phyloP scores from a whole-genome alignment of 768 basidiomycete species.

The Russula ochroleuca region DNA sequence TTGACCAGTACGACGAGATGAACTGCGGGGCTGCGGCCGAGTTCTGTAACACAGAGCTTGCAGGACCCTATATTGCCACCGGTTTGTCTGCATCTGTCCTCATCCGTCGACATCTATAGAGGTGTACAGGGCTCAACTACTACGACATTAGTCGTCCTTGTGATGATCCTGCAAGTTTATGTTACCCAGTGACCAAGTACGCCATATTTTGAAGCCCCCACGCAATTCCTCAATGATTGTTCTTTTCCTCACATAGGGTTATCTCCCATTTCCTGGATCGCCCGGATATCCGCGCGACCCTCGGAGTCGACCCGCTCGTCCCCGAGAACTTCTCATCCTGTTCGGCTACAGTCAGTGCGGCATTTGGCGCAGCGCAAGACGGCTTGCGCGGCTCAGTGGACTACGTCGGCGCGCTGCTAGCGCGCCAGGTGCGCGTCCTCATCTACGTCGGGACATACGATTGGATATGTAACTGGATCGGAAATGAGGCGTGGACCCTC shows the following conservation, averaged over 20 bases:
- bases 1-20: slow-evolving; percentile 43
- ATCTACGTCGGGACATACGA: slow-evolving; percentile 55
- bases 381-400: slow-evolving; percentile 31
- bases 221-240: not conserved
- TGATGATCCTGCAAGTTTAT: slow-evolving; percentile 49
- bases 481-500: slow-evolving; percentile 59
- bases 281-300: slow-evolving; percentile 45
- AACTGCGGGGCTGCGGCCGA: slow-evolving; percentile 40
- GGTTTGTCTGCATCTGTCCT: slow-evolving; percentile 27
- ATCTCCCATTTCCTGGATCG: slow-evolving; percentile 61
- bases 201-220: not conserved
- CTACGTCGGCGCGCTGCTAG: slow-evolving; percentile 52
- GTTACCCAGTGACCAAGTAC: slow-evolving; percentile 53
- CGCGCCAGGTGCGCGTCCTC: slow-evolving; percentile 49
- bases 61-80: slow-evolving; percentile 30
- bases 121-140: slow-evolving; percentile 41
- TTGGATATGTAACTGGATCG: slow-evolving; percentile 59
- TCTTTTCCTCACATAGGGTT: slow-evolving; percentile 36
- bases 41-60: slow-evolving; percentile 38
- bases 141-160: slow-evolving; percentile 70
- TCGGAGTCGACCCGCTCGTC: slow-evolving; percentile 58
- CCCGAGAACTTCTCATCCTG: slow-evolving; percentile 41
- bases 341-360: slow-evolving; percentile 41
- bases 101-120: slow-evolving; percentile 25
- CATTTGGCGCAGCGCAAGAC: slow-evolving; percentile 49